Evolutionary conservation across 2,329 filamentous ascomycete genomes (phyloP), one percentile per base, ranked within the genome.

Genomic region (Bipolaris bicolor): DNA sequence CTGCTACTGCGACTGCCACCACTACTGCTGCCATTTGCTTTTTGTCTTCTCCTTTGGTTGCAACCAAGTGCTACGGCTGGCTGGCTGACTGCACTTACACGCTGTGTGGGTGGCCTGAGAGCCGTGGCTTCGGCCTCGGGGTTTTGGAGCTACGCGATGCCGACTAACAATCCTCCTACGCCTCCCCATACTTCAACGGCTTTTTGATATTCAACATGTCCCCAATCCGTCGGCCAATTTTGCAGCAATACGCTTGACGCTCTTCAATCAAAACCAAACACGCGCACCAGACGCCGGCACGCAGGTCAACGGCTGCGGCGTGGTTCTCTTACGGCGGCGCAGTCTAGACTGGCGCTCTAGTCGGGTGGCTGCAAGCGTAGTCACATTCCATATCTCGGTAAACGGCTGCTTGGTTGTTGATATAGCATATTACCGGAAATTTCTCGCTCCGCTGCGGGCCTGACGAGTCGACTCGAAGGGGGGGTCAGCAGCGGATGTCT

Each of bases 401-500:
- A 64, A 61, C 55, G 53, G 60, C 56, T 51, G 52, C 46, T 49
- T 45, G 16, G 55, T 52, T 52, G 47, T 55, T 50, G 44, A 57
- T 50, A 60, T 45, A 48, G 62, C 57, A 63, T 46, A 56, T 61
- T 52, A 63, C 55, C 54, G 58, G 68, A 72, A 69, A 68, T 69
- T 70, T 69, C 54, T 67, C 52, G 57, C 61, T 72, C 69, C 69
- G 69, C 59, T 36, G 60, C 53, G 61, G 59, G 57, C 55, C 60
- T 58, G 54, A 57, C 24, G n/a, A 53, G 43, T 34, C 26, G 31
- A 53, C 34, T 60, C 24, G 49, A 22, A 52, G 46, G 45, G 22
- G 48, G 20, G 20, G 20, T 29, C 24, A 54, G 37, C 54, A 57
- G 60, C 51, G 57, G 44, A 63, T n/a, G 59, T 54, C 57, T 61